Conservation (phyloP, 495 filamentous ascomycete species). For the Chaetomium tenue region DNA sequence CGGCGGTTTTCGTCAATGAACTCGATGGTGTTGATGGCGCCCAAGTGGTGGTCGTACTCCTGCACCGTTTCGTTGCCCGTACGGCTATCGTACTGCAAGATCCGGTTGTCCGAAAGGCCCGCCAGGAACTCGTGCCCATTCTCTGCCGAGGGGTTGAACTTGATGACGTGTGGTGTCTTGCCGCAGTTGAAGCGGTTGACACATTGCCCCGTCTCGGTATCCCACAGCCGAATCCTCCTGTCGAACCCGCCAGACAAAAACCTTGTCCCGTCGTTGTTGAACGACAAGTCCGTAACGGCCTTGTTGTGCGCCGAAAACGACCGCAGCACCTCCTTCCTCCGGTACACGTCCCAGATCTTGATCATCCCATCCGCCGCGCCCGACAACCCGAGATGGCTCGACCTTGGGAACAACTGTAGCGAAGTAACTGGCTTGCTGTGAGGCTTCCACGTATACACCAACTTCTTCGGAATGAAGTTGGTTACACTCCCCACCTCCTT, state of each 20-base stretch:
- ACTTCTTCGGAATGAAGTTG: slow-evolving; percentile 92
- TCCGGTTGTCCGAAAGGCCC: slow-evolving; percentile 97
- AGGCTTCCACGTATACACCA: slow-evolving; percentile 82
- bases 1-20: slow-evolving; percentile 93
- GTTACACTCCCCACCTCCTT: slow-evolving; percentile 76
- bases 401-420: slow-evolving; percentile 80
- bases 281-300: slow-evolving; percentile 83
- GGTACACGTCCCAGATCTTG: slow-evolving; percentile 95
- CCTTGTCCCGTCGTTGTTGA: slow-evolving; percentile 74
- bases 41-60: slow-evolving; percentile 97
- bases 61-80: slow-evolving; percentile 76
- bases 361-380: slow-evolving; percentile 82
- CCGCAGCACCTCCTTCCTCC: slow-evolving; percentile 79
- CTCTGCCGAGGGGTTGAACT: slow-evolving; percentile 81
- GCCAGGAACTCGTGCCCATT: slow-evolving; percentile 86
- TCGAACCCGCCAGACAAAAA: slow-evolving; percentile 95
- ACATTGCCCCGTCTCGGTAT: slow-evolving; percentile 91
- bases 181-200: slow-evolving; percentile 82
- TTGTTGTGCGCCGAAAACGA: slow-evolving; percentile 90
- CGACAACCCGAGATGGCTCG: slow-evolving; percentile 84
- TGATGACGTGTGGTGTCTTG: slow-evolving; percentile 91
- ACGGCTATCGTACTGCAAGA: slow-evolving; percentile 93
- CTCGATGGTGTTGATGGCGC: slow-evolving; percentile 95
- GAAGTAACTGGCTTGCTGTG: slow-evolving; percentile 81
- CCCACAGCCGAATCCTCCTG: slow-evolving; percentile 94